phyloP scores from a whole-genome alignment of 805 yeast species.

The Barnettozyma californica region DNA sequence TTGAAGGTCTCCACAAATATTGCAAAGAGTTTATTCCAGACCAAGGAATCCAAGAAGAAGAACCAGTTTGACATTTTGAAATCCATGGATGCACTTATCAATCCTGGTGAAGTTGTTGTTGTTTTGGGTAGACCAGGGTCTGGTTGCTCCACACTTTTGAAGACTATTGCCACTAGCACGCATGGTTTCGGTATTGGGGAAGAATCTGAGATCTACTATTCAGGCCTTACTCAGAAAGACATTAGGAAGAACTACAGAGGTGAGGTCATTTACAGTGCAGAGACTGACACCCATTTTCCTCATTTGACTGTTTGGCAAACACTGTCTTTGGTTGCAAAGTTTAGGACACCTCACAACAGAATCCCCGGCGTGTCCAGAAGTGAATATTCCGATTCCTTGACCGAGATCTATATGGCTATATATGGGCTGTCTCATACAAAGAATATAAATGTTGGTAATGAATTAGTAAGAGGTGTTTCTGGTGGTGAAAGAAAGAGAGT shows the following conservation, averaged over 20 bases:
- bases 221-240: constrained; percentile 47
- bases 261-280: constrained; percentile 67
- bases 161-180: constrained; percentile 55
- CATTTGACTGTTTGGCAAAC: constrained; percentile 65
- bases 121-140: constrained; percentile 78
- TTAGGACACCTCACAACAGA: constrained; percentile 62
- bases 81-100: constrained; percentile 59
- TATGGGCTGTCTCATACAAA: constrained; percentile 46
- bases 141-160: constrained; percentile 68
- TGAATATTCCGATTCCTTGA: constrained; percentile 46
- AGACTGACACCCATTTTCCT: constrained; percentile 63
- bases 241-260: constrained; percentile 53
- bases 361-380: constrained; percentile 51
- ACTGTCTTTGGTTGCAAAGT: constrained; percentile 51
- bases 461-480: constrained; percentile 58
- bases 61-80: constrained; percentile 41
- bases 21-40: constrained; percentile 10
- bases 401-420: constrained; percentile 46
- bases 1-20: constrained; percentile 16
- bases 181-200: constrained; percentile 50
- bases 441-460: constrained; percentile 60
- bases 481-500: constrained; percentile 73
- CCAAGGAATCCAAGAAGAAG: constrained; percentile 16
- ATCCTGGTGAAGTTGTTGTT: constrained; percentile 61
- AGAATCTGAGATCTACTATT: constrained; percentile 45